Percentiles rank a stretch among this genome's conserved stretches.
phyloP scores from a whole-genome alignment of 495 filamentous ascomycete species.

The Aspergillus asperescens region DNA sequence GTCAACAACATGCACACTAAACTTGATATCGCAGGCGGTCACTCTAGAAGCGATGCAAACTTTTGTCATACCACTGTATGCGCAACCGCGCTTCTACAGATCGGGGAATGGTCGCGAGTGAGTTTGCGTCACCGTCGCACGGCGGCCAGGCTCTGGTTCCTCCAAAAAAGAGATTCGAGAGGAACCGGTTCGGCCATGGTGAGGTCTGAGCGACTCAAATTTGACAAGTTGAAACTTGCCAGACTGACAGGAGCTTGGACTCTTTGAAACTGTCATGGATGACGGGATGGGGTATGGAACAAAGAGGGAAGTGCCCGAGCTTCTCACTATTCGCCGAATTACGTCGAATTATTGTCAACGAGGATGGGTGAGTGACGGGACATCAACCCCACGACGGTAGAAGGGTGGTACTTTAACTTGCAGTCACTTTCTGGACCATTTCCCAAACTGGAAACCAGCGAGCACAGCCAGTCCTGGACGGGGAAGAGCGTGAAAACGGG shows the following conservation, averaged over 20 bases:
- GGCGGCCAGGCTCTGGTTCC: too few species aligned
- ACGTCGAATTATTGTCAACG: not conserved
- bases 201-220: slow-evolving; percentile 1
- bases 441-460: not conserved
- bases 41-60: too few species aligned
- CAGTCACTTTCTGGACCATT: not conserved
- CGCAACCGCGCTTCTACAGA: slow-evolving; percentile 2
- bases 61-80: too few species aligned
- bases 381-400: slow-evolving; percentile 6
- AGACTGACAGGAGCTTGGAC: slow-evolving; percentile 5
- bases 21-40: too few species aligned
- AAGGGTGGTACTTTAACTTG: slow-evolving; percentile 4
- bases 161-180: not conserved
- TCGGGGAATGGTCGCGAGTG: not conserved
- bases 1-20: too few species aligned
- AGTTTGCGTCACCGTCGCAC: not conserved
- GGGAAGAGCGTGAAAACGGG: not conserved
- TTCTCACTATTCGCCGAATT: not conserved
- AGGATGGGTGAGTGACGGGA: not conserved
- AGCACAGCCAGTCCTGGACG: not conserved
- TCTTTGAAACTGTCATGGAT: not conserved
- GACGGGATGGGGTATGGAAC: not conserved
- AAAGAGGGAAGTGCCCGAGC: not conserved
- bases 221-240: too few species aligned
- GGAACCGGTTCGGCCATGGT: not conserved